Base-by-base conservation (phyloP, 345 rosid genomes). In the Eucalyptus pauciflora region DNA sequence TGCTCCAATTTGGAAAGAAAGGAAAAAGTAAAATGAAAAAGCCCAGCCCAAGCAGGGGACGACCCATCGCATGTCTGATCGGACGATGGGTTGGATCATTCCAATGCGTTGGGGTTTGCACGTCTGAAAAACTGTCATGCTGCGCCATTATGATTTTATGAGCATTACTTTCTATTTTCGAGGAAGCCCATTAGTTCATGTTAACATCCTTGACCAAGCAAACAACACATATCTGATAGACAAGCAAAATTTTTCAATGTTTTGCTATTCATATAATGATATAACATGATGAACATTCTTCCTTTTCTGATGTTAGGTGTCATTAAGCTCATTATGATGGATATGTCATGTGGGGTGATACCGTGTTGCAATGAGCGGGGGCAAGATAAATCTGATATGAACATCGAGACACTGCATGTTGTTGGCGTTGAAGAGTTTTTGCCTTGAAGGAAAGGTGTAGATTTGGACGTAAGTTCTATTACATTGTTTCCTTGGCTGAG, bases 271-370 rank as follows among this genome's bases (percentile, higher is more conserved):
- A 45, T 62, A 1, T 87, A 31, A 87, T n/a, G n/a, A n/a, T n/a
- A n/a, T n/a, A n/a, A n/a, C 81, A 10, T 18, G 45, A 37, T 71
- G 7, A 37, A 71, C 81, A 45, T 71, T 33, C 45, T 69, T 41
- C 49, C 1, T 88, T 86, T 86, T 88, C 46, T 69, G 50, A 86
- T 48, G 43, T 51, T 85, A 98, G 99, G 99, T 92, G 96, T 93
- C 86, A 94, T 97, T 92, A 97, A 93, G 95, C 95, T 97, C n/a
- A 92, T 94, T 88, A 97, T 96, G 97, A 97, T 98, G 99, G 99
- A 98, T 92, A 92, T 95, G 27, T 98, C 99, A 13, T 88, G 94
- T 90, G 98, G 96, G 71, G 95, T 97, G 98, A 87, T 98, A 88
- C 95, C 93, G 89, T 88, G 87, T 62, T 98, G 99, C 87, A 91